Evolutionary conservation across 345 rosid genomes (phyloP), one percentile per base, ranked within the genome.

Genomic region (Eutrema japonicum): DNA sequence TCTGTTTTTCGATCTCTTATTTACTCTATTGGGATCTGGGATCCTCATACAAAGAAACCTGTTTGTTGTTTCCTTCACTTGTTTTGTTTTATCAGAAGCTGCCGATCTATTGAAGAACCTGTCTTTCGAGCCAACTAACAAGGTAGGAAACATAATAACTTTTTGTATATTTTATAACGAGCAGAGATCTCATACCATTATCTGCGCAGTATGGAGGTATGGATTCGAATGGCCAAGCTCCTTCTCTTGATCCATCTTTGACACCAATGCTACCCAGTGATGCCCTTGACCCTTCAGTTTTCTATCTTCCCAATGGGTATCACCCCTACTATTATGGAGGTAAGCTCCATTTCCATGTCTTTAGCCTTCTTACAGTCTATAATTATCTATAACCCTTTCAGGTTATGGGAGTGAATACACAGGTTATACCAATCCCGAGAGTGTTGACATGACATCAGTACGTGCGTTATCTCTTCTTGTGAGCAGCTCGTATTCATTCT

Each of bases 51-150:
- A 32, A 32, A 32, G 35, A 32, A 32, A 32, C 35, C 35, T 32
- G 2, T 1, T 22, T 32, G 4, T 9, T 78, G 53, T 70, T 76
- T 82, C 84, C 86, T 83, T 88, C 45, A 90, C 86, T 70, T 60
- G n/a, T 5, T 8, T 10, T 45, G 62, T 64, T 60, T 55, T 16
- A 41, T 29, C 51, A 86, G 90, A 88, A 82, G 69, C 93, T 66
- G 70, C 92, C 53, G 90, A 84, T 68, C 65, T 88, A 76, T 72
- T 88, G 80, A 85, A 88, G 85, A 88, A 84, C 11, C 78, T 90
- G 57, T 71, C 90, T 10, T 29, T 88, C 7, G 86, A 86, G 77
- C 84, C 86, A 4, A 77, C 77, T 13, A 90, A 87, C 70, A 88
- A 88, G 88, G 96, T 88, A 57, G 11, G 7, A 13, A 11, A 11